Base-by-base conservation (phyloP, 805 yeast species). In the Suhomyces vadensis region DNA sequence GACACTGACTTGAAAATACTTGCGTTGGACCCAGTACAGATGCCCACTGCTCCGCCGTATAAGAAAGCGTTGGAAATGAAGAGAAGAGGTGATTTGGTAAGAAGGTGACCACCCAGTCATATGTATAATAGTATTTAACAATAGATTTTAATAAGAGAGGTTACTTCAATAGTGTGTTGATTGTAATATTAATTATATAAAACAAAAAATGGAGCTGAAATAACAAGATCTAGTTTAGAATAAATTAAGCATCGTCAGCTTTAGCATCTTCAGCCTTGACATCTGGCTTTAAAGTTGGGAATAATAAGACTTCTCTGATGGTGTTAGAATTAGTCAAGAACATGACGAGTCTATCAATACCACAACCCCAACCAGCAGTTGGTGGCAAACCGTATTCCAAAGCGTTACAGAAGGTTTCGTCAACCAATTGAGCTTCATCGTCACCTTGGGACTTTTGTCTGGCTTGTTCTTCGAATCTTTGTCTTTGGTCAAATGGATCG, bases 351-450 rank as follows among this genome's bases (percentile, higher is more conserved):
- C 99, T 86, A 74, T 92, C 99, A 57, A 92, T 91, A 80, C 99
- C 99, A 74, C 96, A 85, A 59, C 99, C 99, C 98, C 98, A 92
- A 57, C 99, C 99, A 69, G 95, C 98, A 58, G 98, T 94, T 61
- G 99, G 99, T 48, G 99, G 99, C 62, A 92, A 80, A 72, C 98
- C 99, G 70, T 89, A 92, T 76, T 92, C 99, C 62, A 92, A 81
- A 55, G 99, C 97, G 60, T 91, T 87, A 78, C 95, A 86, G 91
- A 92, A 92, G 53, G 87, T 85, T 76, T 92, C 99, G 69, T 92
- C 99, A 53, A 94, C 79, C 69, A 90, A 65, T 77, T 92, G 98
- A 50, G 97, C 99, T 76, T 94, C 99, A 64, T 92, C 99, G 65
- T 92, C 99, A 78, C 99, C 99, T 73, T 89, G 97, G 55, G 77